Conservation (phyloP, 345 rosid genomes). For the Sonneratia alba region DNA sequence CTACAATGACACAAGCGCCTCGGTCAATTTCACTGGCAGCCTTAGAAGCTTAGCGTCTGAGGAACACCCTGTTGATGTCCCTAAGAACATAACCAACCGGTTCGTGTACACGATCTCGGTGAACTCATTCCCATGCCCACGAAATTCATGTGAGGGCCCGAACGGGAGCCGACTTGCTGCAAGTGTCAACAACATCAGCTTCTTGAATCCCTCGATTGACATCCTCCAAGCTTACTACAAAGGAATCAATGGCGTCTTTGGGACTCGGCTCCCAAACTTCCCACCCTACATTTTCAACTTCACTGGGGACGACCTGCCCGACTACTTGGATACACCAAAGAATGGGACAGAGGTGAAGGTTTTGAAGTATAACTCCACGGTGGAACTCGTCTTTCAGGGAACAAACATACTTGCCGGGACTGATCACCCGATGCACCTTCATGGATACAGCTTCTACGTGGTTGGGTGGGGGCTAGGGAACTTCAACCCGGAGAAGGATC, state of each 20-base stretch:
- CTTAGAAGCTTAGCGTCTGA: conserved; percentile 13
- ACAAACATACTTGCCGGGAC: conserved; percentile 18
- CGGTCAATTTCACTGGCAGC: conserved; percentile 19
- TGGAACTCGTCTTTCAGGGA: conserved; percentile 24
- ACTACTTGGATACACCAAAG: conserved; percentile 5
- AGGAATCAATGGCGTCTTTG: conserved; percentile 17
- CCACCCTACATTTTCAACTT: conserved; percentile 15
- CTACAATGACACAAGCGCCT: conserved; percentile 17
- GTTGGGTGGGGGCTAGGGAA: conserved; percentile 22
- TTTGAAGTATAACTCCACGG: conserved; percentile 12
- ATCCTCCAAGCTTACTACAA: conserved; percentile 35
- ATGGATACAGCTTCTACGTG: conserved; percentile 21
- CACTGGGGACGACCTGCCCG: conserved; percentile 14
- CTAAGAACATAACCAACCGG: conserved; percentile 7
- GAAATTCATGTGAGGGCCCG: conserved; percentile 21
- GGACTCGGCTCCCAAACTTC: conserved; percentile 11
- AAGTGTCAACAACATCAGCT: conserved; percentile 40
- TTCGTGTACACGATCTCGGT: conserved; percentile 12
- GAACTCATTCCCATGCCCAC: conserved; percentile 24
- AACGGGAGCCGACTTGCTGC: conserved; percentile 20
- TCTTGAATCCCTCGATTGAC: conserved; percentile 16
- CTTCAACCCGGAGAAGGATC: conserved; percentile 15
- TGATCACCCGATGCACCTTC: conserved; percentile 29
- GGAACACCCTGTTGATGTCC: conserved; percentile 16
- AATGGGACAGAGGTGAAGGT: conserved; percentile 17